Conservation (phyloP, 169 alveolate species). For the Plasmodium knowlesi region DNA sequence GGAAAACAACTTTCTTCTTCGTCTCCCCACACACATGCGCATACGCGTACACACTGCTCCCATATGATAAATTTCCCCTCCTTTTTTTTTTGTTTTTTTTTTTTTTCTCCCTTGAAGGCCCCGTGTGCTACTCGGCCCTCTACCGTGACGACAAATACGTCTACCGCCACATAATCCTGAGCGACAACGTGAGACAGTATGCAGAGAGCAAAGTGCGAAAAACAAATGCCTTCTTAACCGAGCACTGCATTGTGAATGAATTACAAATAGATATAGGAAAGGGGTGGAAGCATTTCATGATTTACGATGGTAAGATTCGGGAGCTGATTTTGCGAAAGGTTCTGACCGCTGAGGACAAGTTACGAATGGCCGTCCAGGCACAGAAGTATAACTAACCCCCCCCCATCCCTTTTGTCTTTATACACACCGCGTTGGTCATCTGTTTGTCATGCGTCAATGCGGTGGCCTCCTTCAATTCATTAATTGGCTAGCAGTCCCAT, state of each 20-base stretch:
- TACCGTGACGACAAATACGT: slow-evolving; percentile 87
- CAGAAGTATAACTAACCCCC: slow-evolving; percentile 12
- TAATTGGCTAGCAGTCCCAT: not conserved
- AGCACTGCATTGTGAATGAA: slow-evolving; percentile 85
- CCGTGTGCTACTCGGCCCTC: slow-evolving; percentile 89
- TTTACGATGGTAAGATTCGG: slow-evolving; percentile 84
- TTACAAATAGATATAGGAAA: slow-evolving; percentile 86
- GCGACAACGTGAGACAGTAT: slow-evolving; percentile 87
- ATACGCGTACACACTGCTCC: not conserved
- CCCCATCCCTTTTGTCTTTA: not conserved
- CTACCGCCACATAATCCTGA: slow-evolving; percentile 86
- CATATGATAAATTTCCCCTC: not conserved
- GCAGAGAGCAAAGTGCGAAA: slow-evolving; percentile 85
- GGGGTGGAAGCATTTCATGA: slow-evolving; percentile 92
- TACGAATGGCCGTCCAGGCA: slow-evolving; percentile 64
- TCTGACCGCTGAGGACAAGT: slow-evolving; percentile 74
- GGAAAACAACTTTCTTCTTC: not conserved
- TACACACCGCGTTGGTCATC: not conserved
- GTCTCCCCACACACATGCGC: not conserved
- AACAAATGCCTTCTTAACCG: slow-evolving; percentile 85
- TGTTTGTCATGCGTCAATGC: not conserved
- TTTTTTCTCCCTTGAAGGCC: slow-evolving; percentile 76
- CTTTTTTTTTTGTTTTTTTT: too few species aligned
- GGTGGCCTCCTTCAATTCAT: not conserved
- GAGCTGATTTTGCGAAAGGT: slow-evolving; percentile 86